Base-by-base conservation (phyloP, 768 basidiomycete species). In the Cystobasidium ongulense region DNA sequence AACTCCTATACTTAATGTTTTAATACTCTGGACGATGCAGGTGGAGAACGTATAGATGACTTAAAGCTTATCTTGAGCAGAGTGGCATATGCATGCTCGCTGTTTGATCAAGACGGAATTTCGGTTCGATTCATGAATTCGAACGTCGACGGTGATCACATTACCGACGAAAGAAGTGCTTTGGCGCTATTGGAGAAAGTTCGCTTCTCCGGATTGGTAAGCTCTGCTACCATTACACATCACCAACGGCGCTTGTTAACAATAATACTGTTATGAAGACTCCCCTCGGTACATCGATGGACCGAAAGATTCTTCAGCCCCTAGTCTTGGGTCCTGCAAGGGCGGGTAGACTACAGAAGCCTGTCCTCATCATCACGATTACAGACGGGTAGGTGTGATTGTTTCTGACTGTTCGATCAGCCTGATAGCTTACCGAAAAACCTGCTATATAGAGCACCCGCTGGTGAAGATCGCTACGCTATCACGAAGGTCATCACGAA, bases 1-100 rank as follows among this genome's bases (percentile, higher is more conserved):
- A 15, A 17, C 23, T 31, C 50, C 33, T 17, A 54, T 29, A 1
- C 25, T 17, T 38, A 36, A 3, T 36, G 8, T 21, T 13, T 4
- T 21, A 0, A 15, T 38, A 63, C n/a, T 0, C n/a, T 21, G 29
- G 63, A 72, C 36, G 82, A 81, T 74, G 80, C 82, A 76, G 73
- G 78, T 21, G 83, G 83, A 31, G 80, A 82, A 64, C 77, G 83
- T 46, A 83, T 84, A 71, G 82, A 83, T 63, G 83, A 84, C 72
- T 75, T 83, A 41, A 82, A 82, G 78, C 75, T 83, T 17, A 72
- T 79, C 53, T 62, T 0, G 31, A 54, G 25, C 21, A 18, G 82
- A 67, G 81, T 82, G 53, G 82, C 82, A n/a, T 82, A 77, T 63
- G 82, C 81, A 11, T 77, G 80, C 23, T 78, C 78, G 4, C 76